A percentile compares a stretch with the other conserved stretches of the same genome.
These are phyloP conservation scores for Sugiyamaella lignohabitans DNA, from an alignment of 805 yeast genomes.

Conservation along the genomic window DNA sequence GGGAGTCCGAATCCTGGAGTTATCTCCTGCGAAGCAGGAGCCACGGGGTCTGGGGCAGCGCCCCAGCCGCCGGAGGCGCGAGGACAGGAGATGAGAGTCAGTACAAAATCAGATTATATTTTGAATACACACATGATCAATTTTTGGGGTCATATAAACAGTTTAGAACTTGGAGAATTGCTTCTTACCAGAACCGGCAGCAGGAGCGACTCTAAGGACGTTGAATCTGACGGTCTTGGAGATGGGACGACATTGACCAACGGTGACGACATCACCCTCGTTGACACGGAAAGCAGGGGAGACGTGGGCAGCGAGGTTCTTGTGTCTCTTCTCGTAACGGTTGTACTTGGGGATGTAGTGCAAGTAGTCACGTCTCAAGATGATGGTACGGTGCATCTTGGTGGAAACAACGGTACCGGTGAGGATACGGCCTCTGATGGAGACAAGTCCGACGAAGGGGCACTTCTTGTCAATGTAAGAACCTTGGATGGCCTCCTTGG, in stretches of 20 bases:
- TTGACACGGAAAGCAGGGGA: constrained; percentile 99
- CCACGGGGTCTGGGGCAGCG: too few relatives aligned
- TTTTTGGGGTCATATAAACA: too few relatives aligned
- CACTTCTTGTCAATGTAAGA: constrained; percentile 99
- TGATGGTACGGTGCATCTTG: constrained; percentile 99
- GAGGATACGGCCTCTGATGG: constrained; percentile 99
- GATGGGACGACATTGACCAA: constrained; percentile 99
- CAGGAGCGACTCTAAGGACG: constrained; percentile 91
- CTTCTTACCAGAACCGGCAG: constrained; percentile 79
- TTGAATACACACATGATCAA: too few relatives aligned
- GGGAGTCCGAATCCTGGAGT: too few relatives aligned
- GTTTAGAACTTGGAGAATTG: constrained; percentile 95
- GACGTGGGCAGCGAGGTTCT: constrained; percentile 99
- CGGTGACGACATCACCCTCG: constrained; percentile 98
- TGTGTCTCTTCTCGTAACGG: constrained; percentile 99
- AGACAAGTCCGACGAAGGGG: constrained; percentile 95
- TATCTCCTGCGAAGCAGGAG: too few relatives aligned
- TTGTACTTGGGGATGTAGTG: constrained; percentile 99
- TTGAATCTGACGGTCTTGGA: constrained; percentile 99
- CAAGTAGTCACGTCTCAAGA: constrained; percentile 99
- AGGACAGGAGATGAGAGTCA: too few relatives aligned
- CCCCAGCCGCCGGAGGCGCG: too few relatives aligned
- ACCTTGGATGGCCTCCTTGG: constrained; percentile 97
- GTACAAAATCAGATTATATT: too few relatives aligned
- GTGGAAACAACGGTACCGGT: constrained; percentile 99